phyloP scores from a whole-genome alignment of 1,284 basidiomycete genomes.

The Singerocomus rubriflavus region DNA sequence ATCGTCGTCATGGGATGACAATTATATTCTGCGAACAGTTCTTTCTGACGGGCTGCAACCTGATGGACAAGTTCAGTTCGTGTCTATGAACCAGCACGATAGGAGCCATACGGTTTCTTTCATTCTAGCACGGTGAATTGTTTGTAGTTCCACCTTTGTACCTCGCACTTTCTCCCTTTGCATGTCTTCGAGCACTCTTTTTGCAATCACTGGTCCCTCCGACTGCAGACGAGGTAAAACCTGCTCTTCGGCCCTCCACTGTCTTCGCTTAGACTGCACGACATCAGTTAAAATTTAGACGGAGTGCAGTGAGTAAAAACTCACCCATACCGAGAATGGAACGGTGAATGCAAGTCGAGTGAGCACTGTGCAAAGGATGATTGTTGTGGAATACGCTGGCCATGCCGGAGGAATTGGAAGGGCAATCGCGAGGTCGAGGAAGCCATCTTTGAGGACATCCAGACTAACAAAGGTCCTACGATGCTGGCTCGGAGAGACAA shows the following conservation, averaged over 20 bases:
- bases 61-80: constrained; percentile 28
- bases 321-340: constrained; percentile 81
- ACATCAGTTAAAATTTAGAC: constrained; percentile 13
- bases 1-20: constrained; percentile 62
- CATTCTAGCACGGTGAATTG: constrained; percentile 47
- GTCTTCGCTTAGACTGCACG: constrained; percentile 58
- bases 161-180: constrained; percentile 50
- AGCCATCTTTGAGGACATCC: constrained; percentile 45
- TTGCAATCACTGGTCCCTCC: constrained; percentile 50
- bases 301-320: constrained; percentile 24
- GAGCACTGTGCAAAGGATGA: constrained; percentile 70
- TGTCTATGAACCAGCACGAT: not conserved
- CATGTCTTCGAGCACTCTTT: constrained; percentile 58
- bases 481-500: constrained; percentile 1
- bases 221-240: constrained; percentile 66
- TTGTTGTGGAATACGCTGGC: constrained; percentile 73
- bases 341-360: constrained; percentile 65
- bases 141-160: constrained; percentile 51
- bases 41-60: constrained; percentile 55
- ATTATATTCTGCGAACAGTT: constrained; percentile 54
- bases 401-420: constrained; percentile 63
- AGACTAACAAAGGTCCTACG: constrained; percentile 38
- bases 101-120: constrained; percentile 38
- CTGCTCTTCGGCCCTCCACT: constrained; percentile 61
- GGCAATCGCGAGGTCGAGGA: constrained; percentile 63